A percentile compares a stretch with the other conserved stretches of the same genome.
phyloP scores from a whole-genome alignment of 345 rosid genomes.

The Camelina sativa region DNA sequence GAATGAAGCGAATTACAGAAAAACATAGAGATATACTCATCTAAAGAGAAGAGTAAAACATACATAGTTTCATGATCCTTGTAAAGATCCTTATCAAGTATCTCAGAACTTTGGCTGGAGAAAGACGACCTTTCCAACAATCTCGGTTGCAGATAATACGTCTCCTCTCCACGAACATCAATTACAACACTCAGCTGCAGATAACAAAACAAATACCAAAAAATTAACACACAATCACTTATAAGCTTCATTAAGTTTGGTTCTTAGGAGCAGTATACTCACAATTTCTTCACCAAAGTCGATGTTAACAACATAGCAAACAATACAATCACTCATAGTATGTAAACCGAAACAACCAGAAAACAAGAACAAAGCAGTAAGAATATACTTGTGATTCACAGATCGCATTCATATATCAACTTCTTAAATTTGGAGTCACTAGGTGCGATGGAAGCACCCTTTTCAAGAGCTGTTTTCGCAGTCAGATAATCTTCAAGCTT shows the following conservation, averaged over 20 bases:
- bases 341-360: slow-evolving; percentile 16
- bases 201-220: slow-evolving; percentile 17
- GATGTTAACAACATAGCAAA: slow-evolving; percentile 53
- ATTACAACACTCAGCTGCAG: slow-evolving; percentile 81
- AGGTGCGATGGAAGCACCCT: slow-evolving; percentile 64
- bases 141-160: slow-evolving; percentile 79
- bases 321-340: neutral
- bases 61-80: slow-evolving; percentile 76
- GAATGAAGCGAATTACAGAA: neutral
- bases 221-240: neutral
- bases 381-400: slow-evolving; percentile 58
- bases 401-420: slow-evolving; percentile 73
- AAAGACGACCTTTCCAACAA: slow-evolving; percentile 96
- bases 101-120: too few species aligned
- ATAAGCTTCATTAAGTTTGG: neutral
- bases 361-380: neutral
- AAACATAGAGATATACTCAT: slow-evolving; percentile 9
- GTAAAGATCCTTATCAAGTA: slow-evolving; percentile 76
- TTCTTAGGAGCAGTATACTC: slow-evolving; percentile 50
- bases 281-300: slow-evolving; percentile 95
- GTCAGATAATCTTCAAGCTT: slow-evolving; percentile 88
- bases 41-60: slow-evolving; percentile 33
- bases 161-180: slow-evolving; percentile 71
- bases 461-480: slow-evolving; percentile 81
- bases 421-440: slow-evolving; percentile 65